A percentile compares a stretch with the other conserved stretches of the same genome.
Conservation (phyloP, 441 rosid species). For the Hypseocharis bilobata region DNA sequence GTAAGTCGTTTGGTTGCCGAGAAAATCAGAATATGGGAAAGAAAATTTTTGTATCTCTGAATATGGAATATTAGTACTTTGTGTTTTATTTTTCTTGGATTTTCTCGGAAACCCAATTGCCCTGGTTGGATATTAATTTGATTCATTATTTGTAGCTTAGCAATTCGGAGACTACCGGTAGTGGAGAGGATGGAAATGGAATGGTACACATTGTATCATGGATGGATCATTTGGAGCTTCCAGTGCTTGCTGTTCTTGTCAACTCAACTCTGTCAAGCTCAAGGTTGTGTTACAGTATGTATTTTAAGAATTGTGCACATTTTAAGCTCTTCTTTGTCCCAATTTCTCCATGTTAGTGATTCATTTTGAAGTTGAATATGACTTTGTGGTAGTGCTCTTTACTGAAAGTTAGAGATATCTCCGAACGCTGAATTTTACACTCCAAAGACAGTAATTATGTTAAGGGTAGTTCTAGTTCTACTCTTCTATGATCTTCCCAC, state of each 20-base stretch:
- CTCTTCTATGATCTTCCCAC: too few relatives aligned
- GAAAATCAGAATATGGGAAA: too few relatives aligned
- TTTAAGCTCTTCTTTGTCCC: not conserved
- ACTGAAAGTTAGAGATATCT: too few relatives aligned
- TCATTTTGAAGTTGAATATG: not conserved
- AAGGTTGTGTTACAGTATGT: slow-evolving; percentile 20
- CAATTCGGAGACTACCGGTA: not conserved
- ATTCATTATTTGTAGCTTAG: not conserved
- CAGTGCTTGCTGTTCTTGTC: slow-evolving; percentile 33
- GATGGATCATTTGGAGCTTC: slow-evolving; percentile 40
- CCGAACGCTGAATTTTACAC: not conserved
- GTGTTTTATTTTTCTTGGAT: not conserved
- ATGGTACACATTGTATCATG: slow-evolving; percentile 37
- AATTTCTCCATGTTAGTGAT: not conserved
- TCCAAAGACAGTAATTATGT: not conserved
- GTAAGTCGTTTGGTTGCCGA: slow-evolving; percentile 15
- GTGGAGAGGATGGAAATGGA: slow-evolving; percentile 31
- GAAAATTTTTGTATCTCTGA: not conserved
- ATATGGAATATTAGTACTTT: not conserved
- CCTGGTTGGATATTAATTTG: slow-evolving; percentile 2
- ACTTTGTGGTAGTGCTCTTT: not conserved
- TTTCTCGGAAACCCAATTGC: too few relatives aligned
- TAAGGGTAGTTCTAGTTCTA: not conserved
- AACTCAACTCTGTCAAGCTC: slow-evolving; percentile 40
- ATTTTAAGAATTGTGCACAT: too few relatives aligned